Percentiles rank a stretch among this genome's conserved stretches.
phyloP scores from a whole-genome alignment of 495 filamentous ascomycete genomes.

The Daldinia childiae region DNA sequence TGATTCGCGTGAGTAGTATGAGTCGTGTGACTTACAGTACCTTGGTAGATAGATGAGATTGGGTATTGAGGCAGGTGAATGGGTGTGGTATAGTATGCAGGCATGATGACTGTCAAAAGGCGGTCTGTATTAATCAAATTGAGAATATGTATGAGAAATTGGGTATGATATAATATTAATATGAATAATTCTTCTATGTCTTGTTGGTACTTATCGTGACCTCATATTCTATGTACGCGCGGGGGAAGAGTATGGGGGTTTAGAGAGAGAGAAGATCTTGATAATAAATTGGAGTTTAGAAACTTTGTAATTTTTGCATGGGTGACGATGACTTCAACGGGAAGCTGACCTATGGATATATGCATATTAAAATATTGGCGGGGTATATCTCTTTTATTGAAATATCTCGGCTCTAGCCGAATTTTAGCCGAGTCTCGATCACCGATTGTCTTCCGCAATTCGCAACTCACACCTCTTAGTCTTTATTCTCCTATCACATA shows the following conservation, averaged over 20 bases:
- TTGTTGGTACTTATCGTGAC: constrained; percentile 27
- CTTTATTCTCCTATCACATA: constrained; percentile 1
- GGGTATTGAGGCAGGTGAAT: constrained; percentile 24
- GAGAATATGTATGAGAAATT: constrained; percentile 13
- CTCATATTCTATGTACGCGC: constrained; percentile 6
- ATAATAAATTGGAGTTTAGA: constrained; percentile 16
- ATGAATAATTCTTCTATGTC: constrained; percentile 10
- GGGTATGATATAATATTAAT: constrained; percentile 30
- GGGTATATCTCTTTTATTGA: not conserved
- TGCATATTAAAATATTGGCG: not conserved
- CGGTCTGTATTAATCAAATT: constrained; percentile 38
- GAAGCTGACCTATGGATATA: not conserved
- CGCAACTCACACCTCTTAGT: not conserved
- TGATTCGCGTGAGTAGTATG: not conserved
- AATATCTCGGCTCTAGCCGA: not conserved
- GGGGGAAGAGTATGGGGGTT: constrained; percentile 1
- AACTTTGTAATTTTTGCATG: not conserved
- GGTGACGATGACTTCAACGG: constrained; percentile 5
- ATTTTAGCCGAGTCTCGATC: constrained; percentile 1
- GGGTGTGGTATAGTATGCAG: constrained; percentile 9
- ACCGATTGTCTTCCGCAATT: not conserved
- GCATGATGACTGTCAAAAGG: constrained; percentile 17
- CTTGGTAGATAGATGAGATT: constrained; percentile 11
- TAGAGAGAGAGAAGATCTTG: constrained; percentile 4
- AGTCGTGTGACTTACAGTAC: constrained; percentile 15